Base-by-base conservation (phyloP, 352 stramenopile species). In the Peronospora tabacina region DNA sequence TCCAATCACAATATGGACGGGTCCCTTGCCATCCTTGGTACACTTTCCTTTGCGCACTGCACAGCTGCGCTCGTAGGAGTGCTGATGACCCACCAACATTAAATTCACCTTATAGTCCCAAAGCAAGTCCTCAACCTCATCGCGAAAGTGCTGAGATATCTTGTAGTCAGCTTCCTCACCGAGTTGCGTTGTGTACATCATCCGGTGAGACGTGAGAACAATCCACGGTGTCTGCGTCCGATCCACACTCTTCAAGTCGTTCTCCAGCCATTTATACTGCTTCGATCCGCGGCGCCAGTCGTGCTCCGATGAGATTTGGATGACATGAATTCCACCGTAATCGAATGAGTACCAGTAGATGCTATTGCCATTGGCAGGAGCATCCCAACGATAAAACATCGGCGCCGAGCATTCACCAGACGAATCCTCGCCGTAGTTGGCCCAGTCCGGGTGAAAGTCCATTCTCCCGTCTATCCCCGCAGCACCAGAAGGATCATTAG, bases 271-370 rank as follows among this genome's bases (percentile, higher is more conserved):
- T 35, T 72, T 59, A 55, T 96, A 92, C 62, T 98, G 93, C 30
- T 60, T 59, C 3, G 86, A 96, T 17, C 86, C 88, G 20, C 58
- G 61, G 1, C 70, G 73, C 62, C 94, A 82, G 66, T 97, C 72
- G 54, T 97, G 88, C 53, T 98, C 93, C 16, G 81, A 90, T 20
- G 77, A 93, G 45, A 97, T 84, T 41, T 97, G 81, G 24, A 97
- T 82, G 13, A 95, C 92, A 44, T 96, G 86, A 6, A 97, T 75
- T 28, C 79, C 79, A 15, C 67, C 79, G 49, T 91, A 87, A 47
- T 95, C 68, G 58, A 95, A 97, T n/a, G 82, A 96, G 66, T 97
- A 90, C 84, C 86, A 93, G 55, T 88, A 93, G 28, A 91, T 81
- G 15, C 61, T 54, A 28, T 78, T 76, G 19, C 80, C 77, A 30